Conservation (phyloP, 768 basidiomycete genomes). For the Mycena albidolilacea region DNA sequence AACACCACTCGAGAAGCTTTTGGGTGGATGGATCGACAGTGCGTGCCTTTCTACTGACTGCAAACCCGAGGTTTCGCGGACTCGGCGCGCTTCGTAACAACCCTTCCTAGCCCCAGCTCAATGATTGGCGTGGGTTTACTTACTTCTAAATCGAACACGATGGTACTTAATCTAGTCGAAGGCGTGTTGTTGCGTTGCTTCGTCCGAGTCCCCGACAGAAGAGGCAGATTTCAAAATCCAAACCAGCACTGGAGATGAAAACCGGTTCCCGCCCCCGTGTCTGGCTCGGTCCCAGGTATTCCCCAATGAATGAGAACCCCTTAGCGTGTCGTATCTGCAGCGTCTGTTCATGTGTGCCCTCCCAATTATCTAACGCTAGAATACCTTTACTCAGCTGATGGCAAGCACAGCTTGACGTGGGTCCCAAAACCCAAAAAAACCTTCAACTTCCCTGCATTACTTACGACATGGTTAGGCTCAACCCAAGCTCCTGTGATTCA, state of each 20-base stretch:
- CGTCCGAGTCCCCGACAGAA: constrained; percentile 13
- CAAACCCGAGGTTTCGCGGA: constrained; percentile 29
- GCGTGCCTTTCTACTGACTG: constrained; percentile 25
- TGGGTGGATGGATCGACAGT: constrained; percentile 37
- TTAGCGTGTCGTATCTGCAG: neutral
- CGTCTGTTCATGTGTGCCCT: neutral
- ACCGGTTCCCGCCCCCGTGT: neutral
- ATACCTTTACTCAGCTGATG: neutral
- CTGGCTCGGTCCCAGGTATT: neutral
- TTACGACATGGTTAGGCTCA: constrained; percentile 24
- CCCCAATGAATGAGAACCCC: too few species aligned
- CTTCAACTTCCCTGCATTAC: constrained; percentile 6
- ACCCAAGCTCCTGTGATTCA: neutral
- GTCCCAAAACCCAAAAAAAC: too few species aligned
- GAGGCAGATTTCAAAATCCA: constrained; percentile 3
- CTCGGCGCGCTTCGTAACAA: neutral
- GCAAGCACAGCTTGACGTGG: too few species aligned
- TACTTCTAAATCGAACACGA: constrained; percentile 15
- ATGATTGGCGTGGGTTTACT: constrained; percentile 13
- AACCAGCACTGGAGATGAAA: too few species aligned
- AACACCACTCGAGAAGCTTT: too few species aligned
- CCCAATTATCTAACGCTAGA: neutral
- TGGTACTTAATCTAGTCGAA: too few species aligned
- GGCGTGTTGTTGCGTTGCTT: neutral
- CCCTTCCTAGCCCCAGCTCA: constrained; percentile 22